Evolutionary conservation across 225 moss, liverwort and hornwort species (phyloP).

Genomic region (Straminergon stramineum): DNA sequence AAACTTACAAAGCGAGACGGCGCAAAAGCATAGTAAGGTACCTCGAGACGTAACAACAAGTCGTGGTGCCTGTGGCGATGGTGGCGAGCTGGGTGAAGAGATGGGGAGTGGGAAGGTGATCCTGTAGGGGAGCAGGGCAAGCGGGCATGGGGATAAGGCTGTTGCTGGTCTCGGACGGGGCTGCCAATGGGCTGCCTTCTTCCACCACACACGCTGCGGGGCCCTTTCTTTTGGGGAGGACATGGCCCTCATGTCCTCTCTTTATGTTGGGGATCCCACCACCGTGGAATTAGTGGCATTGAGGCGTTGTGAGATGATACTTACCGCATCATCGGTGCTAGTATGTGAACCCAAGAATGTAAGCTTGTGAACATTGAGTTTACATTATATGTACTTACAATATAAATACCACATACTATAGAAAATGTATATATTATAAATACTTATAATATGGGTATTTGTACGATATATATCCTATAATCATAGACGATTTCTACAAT

Average conservation of each 20-base stretch:
- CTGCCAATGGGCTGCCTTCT: conserved; percentile 12
- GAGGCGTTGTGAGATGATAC: not conserved
- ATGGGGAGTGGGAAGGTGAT: not conserved
- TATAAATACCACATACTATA: too few relatives aligned
- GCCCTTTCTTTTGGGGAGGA: not conserved
- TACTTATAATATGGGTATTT: too few relatives aligned
- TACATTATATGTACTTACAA: too few relatives aligned
- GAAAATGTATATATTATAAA: too few relatives aligned
- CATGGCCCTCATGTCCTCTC: not conserved
- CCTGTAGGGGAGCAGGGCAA: not conserved
- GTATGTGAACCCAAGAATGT: too few relatives aligned
- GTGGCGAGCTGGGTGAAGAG: not conserved
- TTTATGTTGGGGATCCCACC: not conserved
- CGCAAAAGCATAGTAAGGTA: not conserved
- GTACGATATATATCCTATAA: too few relatives aligned
- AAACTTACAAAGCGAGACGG: not conserved
- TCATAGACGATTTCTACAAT: too few relatives aligned
- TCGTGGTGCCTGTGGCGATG: not conserved
- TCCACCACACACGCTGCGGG: not conserved
- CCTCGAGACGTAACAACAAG: not conserved
- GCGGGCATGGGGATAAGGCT: conserved; percentile 28
- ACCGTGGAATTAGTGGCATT: not conserved
- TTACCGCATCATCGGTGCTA: too few relatives aligned
- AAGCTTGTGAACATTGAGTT: too few relatives aligned
- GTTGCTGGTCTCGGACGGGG: not conserved